These are phyloP conservation scores for Bruguiera parviflora DNA, from an alignment of 345 rosid genomes.

Conservation along the genomic window DNA sequence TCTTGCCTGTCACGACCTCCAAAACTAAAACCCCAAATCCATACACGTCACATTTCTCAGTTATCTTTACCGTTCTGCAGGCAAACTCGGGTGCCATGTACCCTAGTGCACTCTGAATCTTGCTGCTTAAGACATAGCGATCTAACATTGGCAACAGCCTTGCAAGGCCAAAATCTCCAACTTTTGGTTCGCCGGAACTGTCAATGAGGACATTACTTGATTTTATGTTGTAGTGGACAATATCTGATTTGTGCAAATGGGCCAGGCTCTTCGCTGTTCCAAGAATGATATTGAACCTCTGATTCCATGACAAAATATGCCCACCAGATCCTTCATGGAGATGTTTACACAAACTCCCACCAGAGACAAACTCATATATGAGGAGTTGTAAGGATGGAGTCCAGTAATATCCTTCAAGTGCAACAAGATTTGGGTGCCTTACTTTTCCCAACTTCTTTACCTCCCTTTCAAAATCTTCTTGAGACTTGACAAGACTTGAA, in stretches of 20 bases:
- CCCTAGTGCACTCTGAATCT: constrained; percentile 94
- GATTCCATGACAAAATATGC: constrained; percentile 72
- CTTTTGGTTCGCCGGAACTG: constrained; percentile 74
- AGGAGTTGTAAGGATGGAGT: constrained; percentile 88
- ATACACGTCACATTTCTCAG: constrained; percentile 92
- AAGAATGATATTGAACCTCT: constrained; percentile 75
- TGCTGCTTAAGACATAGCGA: constrained; percentile 84
- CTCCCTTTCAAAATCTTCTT: constrained; percentile 88
- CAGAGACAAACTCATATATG: constrained; percentile 75
- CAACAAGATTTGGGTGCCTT: constrained; percentile 73
- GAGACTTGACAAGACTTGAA: constrained; percentile 94
- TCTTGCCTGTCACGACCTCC: constrained; percentile 83
- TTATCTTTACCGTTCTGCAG: constrained; percentile 87
- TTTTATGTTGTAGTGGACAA: constrained; percentile 92
- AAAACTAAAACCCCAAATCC: constrained; percentile 87
- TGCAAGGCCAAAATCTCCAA: constrained; percentile 88
- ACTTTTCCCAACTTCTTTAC: constrained; percentile 84
- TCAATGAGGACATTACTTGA: constrained; percentile 86
- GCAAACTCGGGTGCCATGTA: constrained; percentile 99
- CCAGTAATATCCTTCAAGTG: constrained; percentile 97
- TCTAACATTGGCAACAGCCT: constrained; percentile 93
- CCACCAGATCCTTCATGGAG: constrained; percentile 69
- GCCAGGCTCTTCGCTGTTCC: constrained; percentile 90
- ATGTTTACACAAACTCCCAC: constrained; percentile 86
- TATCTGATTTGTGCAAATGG: constrained; percentile 71